A percentile compares a stretch with the other conserved stretches of the same genome.
phyloP scores from a whole-genome alignment of 2,329 filamentous ascomycete genomes.

The Nigrograna mackinnonii region DNA sequence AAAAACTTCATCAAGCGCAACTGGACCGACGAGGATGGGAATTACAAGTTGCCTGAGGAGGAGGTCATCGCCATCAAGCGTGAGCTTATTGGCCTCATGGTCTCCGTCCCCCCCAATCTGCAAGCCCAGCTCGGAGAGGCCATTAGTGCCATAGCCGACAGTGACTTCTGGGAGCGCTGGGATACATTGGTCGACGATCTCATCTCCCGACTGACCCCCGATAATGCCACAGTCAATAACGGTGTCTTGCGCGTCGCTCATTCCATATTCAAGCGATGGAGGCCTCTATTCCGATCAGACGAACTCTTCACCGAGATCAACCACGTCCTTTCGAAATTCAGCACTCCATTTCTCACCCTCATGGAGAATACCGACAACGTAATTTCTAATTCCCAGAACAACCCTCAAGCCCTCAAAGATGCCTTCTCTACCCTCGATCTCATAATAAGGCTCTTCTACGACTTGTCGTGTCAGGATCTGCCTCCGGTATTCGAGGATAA shows the following conservation, averaged over 20 bases:
- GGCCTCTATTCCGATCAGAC: conserved; percentile 90
- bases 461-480: conserved; percentile 96
- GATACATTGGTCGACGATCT: conserved; percentile 94
- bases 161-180: conserved; percentile 96
- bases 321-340: conserved; percentile 87
- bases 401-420: conserved; percentile 73
- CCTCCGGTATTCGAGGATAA: conserved; percentile 94
- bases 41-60: conserved; percentile 80
- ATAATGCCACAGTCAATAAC: conserved; percentile 83
- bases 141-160: conserved; percentile 96
- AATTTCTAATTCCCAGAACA: conserved; percentile 74
- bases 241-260: conserved; percentile 97
- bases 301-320: conserved; percentile 94
- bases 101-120: conserved; percentile 81
- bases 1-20: conserved; percentile 97
- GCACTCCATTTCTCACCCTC: conserved; percentile 78
- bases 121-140: conserved; percentile 95
- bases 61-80: conserved; percentile 92
- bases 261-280: conserved; percentile 96
- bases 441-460: conserved; percentile 89
- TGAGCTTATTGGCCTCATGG: conserved; percentile 96
- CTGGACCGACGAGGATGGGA: conserved; percentile 94
- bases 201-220: conserved; percentile 80
- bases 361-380: conserved; percentile 72
- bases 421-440: conserved; percentile 87